Percentiles rank a stretch among this genome's conserved stretches.
phyloP scores from a whole-genome alignment of 805 yeast species.

The Yarrowia sp. region DNA sequence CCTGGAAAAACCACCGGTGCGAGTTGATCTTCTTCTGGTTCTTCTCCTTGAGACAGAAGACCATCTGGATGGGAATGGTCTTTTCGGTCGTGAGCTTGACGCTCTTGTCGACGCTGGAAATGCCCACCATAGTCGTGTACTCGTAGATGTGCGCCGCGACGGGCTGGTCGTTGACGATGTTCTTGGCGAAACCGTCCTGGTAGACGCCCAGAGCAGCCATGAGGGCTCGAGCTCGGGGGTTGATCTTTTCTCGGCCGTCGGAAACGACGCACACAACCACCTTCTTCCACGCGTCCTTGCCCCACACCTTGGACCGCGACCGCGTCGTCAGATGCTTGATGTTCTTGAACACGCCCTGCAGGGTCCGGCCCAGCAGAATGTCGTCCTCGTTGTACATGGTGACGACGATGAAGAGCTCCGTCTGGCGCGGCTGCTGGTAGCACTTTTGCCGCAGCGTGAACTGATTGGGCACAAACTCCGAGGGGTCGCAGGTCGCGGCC shows the following conservation, averaged over 20 bases:
- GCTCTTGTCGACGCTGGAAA: slow-evolving; percentile 57
- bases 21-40: slow-evolving; percentile 90
- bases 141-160: slow-evolving; percentile 90
- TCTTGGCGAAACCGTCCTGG: slow-evolving; percentile 95
- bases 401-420: slow-evolving; percentile 80
- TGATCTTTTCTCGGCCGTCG: slow-evolving; percentile 85
- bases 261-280: slow-evolving; percentile 85
- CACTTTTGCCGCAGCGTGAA: slow-evolving; percentile 83
- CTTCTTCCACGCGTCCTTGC: slow-evolving; percentile 93
- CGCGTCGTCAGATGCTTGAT: slow-evolving; percentile 69
- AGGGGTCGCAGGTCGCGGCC: slow-evolving; percentile 91
- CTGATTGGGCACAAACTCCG: slow-evolving; percentile 55
- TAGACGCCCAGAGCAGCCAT: slow-evolving; percentile 85
- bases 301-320: slow-evolving; percentile 74
- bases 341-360: slow-evolving; percentile 88
- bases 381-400: slow-evolving; percentile 93
- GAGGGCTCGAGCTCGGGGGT: slow-evolving; percentile 74
- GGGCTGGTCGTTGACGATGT: slow-evolving; percentile 74
- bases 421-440: slow-evolving; percentile 72
- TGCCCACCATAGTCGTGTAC: slow-evolving; percentile 88
- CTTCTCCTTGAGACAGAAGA: slow-evolving; percentile 86
- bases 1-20: slow-evolving; percentile 95
- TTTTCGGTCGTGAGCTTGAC: slow-evolving; percentile 67
- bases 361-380: slow-evolving; percentile 72
- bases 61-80: slow-evolving; percentile 76